A percentile compares a stretch with the other conserved stretches of the same genome.
Conservation (phyloP, 352 stramenopile species). For the Phytophthora foliorum region DNA sequence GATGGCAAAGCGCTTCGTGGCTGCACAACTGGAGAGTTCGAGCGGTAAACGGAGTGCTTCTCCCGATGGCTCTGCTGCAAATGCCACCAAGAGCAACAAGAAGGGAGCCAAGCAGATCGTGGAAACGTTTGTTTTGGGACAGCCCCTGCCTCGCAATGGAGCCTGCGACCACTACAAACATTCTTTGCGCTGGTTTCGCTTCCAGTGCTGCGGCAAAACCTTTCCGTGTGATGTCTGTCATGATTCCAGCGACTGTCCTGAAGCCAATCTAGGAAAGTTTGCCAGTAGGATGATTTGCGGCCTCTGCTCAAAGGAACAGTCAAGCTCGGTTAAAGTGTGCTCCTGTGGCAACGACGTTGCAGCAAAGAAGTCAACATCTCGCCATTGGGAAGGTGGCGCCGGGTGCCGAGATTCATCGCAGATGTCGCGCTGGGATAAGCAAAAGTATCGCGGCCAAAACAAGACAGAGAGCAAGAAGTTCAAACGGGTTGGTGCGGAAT, state of each 20-base stretch:
- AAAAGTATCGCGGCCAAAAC: slow-evolving; percentile 79
- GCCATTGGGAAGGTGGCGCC: slow-evolving; percentile 82
- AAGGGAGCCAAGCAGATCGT: slow-evolving; percentile 46
- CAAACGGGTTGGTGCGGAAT: slow-evolving; percentile 73
- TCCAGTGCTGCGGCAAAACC: slow-evolving; percentile 87
- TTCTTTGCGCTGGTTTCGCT: slow-evolving; percentile 86
- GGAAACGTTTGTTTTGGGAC: slow-evolving; percentile 71
- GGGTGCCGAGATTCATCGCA: slow-evolving; percentile 70
- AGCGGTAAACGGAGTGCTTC: slow-evolving; percentile 27
- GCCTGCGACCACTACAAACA: slow-evolving; percentile 84
- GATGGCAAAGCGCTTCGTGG: slow-evolving; percentile 67
- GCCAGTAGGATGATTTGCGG: slow-evolving; percentile 88
- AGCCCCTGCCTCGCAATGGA: slow-evolving; percentile 77
- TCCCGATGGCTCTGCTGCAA: slow-evolving; percentile 15
- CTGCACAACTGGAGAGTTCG: slow-evolving; percentile 32
- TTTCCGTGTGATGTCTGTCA: slow-evolving; percentile 89
- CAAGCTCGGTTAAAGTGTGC: slow-evolving; percentile 78
- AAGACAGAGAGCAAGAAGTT: slow-evolving; percentile 89
- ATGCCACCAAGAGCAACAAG: slow-evolving; percentile 43
- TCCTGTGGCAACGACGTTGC: slow-evolving; percentile 80
- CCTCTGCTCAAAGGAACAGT: slow-evolving; percentile 86
- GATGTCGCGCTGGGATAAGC: slow-evolving; percentile 76
- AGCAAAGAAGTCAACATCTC: slow-evolving; percentile 48
- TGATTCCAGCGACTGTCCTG: slow-evolving; percentile 70
- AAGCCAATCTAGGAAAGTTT: slow-evolving; percentile 81